phyloP scores from a whole-genome alignment of 164 flowering plant genomes.

The Dillenia turbinata region DNA sequence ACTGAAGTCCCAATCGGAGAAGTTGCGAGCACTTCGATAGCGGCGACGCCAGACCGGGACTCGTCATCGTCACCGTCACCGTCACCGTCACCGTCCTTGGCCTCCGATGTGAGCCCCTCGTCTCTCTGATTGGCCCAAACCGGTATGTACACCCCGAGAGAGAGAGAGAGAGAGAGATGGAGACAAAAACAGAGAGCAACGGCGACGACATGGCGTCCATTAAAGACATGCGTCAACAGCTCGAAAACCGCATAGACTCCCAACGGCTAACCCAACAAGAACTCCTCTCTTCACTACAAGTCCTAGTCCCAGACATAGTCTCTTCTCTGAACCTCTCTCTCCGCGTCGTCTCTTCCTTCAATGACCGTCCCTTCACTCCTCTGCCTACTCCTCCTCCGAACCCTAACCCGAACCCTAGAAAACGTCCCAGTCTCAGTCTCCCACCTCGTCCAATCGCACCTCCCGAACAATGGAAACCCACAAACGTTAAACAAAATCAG shows the following conservation, averaged over 20 bases:
- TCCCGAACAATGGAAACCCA: neutral
- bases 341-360: constrained; percentile 63
- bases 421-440: constrained; percentile 3
- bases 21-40: too few species aligned
- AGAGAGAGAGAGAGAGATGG: constrained; percentile 23
- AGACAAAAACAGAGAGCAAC: constrained; percentile 23
- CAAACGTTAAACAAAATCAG: too few species aligned
- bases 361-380: constrained; percentile 47
- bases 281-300: constrained; percentile 67
- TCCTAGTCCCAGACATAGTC: constrained; percentile 70
- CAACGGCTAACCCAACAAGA: constrained; percentile 46
- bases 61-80: too few species aligned
- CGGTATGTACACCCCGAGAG: neutral
- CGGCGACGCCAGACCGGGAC: too few species aligned
- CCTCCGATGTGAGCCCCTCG: too few species aligned
- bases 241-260: constrained; percentile 55
- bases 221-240: constrained; percentile 46
- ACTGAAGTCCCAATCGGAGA: too few species aligned
- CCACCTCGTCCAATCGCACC: constrained; percentile 8
- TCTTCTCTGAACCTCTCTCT: constrained; percentile 82
- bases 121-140: too few species aligned
- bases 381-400: constrained; percentile 28
- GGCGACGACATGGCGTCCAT: constrained; percentile 31
- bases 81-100: too few species aligned
- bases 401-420: constrained; percentile 15